Evolutionary conservation across 1,139 yeast species (phyloP).

Genomic region (Sugiyamaella castrensis): DNA sequence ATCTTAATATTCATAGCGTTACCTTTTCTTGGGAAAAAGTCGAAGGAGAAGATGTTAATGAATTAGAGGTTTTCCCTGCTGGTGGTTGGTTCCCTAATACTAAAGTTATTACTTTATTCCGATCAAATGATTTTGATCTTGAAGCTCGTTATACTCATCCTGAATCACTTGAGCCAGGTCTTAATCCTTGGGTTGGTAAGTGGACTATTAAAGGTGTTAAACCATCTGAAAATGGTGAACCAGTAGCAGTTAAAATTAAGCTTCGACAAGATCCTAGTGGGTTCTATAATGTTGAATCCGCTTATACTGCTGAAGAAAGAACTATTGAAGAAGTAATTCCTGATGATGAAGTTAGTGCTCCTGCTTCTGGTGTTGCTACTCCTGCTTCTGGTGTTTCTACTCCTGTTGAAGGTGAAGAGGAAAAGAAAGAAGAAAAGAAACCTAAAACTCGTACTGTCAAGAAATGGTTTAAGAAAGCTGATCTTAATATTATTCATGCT

Average conservation of each 20-base stretch:
- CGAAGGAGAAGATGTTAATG: conserved; percentile 83
- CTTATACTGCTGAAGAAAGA: conserved; percentile 91
- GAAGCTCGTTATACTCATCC: conserved; percentile 83
- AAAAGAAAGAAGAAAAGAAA: conserved; percentile 33
- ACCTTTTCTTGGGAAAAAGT: conserved; percentile 95
- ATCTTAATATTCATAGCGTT: conserved; percentile 85
- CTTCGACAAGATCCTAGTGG: conserved; percentile 98
- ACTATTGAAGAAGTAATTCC: conserved; percentile 68
- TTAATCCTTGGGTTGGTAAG: conserved; percentile 63
- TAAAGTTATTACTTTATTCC: conserved; percentile 89
- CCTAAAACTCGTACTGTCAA: conserved; percentile 89
- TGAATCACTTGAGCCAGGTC: conserved; percentile 67
- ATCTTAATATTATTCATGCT: conserved; percentile 56
- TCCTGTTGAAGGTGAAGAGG: conserved; percentile 5
- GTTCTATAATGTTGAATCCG: conserved; percentile 88
- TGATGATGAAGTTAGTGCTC: conserved; percentile 30
- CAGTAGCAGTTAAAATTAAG: conserved; percentile 87
- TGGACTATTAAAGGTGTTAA: conserved; percentile 88
- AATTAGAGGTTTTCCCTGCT: conserved; percentile 94
- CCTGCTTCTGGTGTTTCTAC: background rate
- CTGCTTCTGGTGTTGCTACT: background rate
- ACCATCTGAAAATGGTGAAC: conserved; percentile 68
- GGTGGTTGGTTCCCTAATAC: conserved; percentile 94
- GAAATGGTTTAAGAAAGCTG: conserved; percentile 90
- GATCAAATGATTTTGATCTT: conserved; percentile 84